Percentiles rank a stretch among this genome's conserved stretches.
Conservation (phyloP, 192 early-diverging fungal species). For the Powellomyces hirtus region DNA sequence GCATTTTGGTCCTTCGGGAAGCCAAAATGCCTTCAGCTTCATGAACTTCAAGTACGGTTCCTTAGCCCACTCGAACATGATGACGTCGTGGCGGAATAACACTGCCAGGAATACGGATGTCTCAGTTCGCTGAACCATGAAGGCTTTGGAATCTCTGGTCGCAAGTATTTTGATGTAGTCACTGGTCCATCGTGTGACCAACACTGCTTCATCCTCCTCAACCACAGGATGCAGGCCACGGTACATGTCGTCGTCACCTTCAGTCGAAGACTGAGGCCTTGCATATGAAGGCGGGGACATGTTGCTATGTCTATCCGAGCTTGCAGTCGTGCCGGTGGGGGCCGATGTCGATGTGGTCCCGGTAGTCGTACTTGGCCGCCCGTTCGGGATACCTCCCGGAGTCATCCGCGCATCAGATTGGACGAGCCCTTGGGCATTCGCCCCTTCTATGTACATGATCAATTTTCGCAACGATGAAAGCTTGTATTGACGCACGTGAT, state of each 20-base stretch:
- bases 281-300: neutral
- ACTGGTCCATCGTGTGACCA: constrained; percentile 45
- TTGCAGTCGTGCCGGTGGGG: neutral
- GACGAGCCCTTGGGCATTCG: constrained; percentile 26
- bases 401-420: constrained; percentile 36
- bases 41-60: constrained; percentile 66
- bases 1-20: constrained; percentile 59
- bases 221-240: constrained; percentile 20
- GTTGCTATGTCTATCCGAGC: neutral
- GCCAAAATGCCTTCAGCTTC: constrained; percentile 67
- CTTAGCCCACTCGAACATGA: constrained; percentile 64
- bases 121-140: constrained; percentile 56
- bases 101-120: constrained; percentile 53
- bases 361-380: neutral
- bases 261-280: constrained; percentile 1
- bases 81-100: constrained; percentile 49
- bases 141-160: constrained; percentile 52
- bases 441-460: constrained; percentile 49
- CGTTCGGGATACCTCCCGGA: neutral
- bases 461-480: constrained; percentile 51
- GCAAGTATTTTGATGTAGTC: constrained; percentile 63
- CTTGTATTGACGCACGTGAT: constrained; percentile 62
- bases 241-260: constrained; percentile 48
- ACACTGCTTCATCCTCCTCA: constrained; percentile 42
- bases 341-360: neutral